These are phyloP conservation scores for Chalciporus sphaerocephalus DNA, from an alignment of 768 basidiomycete species.

Conservation along the genomic window DNA sequence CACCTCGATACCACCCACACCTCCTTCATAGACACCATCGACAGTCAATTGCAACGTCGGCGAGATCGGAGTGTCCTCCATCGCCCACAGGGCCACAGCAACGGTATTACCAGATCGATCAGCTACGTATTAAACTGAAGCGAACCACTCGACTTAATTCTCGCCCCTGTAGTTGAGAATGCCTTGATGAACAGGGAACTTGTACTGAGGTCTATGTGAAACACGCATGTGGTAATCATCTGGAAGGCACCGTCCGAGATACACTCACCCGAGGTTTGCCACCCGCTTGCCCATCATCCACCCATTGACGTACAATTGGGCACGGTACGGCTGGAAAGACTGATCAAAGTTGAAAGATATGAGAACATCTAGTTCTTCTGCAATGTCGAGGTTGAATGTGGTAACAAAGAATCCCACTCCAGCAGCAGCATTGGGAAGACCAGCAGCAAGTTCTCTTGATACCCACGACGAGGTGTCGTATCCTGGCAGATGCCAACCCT, in stretches of 20 bases:
- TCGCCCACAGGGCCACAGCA: conserved; percentile 65
- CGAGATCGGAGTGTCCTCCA: conserved; percentile 45
- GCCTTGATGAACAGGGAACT: conserved; percentile 81
- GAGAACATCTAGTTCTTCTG: conserved; percentile 57
- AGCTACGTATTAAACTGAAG: neutral
- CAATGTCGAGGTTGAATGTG: conserved; percentile 60
- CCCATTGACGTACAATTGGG: conserved; percentile 75
- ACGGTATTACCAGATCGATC: conserved; percentile 40
- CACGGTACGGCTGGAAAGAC: conserved; percentile 62
- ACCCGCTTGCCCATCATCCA: conserved; percentile 87
- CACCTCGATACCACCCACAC: conserved; percentile 50
- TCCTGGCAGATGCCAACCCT: conserved; percentile 72
- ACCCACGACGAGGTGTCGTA: conserved; percentile 63
- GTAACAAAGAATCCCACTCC: conserved; percentile 83
- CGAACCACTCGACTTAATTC: conserved; percentile 43
- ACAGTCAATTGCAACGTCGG: conserved; percentile 53
- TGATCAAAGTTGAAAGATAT: conserved; percentile 71
- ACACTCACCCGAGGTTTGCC: conserved; percentile 60
- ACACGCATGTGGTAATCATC: conserved; percentile 4
- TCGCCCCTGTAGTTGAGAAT: conserved; percentile 68
- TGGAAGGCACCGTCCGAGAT: neutral
- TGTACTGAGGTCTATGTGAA: conserved; percentile 64
- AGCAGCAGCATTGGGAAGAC: conserved; percentile 52
- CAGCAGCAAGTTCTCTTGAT: conserved; percentile 49
- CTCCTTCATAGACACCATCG: conserved; percentile 60